phyloP scores from a whole-genome alignment of 306 rosid genomes.

The Sesbania bispinosa region DNA sequence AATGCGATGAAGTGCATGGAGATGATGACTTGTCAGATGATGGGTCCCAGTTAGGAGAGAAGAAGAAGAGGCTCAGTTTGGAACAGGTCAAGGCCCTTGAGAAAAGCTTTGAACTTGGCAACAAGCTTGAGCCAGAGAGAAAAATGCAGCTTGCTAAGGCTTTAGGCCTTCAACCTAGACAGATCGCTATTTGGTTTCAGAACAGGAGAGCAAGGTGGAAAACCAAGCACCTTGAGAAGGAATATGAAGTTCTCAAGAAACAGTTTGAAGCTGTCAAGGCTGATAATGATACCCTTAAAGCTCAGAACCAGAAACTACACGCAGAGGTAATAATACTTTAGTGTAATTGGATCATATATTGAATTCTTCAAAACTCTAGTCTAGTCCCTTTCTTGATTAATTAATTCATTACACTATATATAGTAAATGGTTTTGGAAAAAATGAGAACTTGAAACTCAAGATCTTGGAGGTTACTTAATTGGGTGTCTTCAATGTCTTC shows the following conservation, averaged over 20 bases:
- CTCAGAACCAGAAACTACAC: conserved; percentile 71
- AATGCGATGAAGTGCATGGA: conserved; percentile 39
- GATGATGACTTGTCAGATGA: conserved; percentile 88
- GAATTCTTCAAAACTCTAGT: not conserved
- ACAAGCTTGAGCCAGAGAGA: conserved; percentile 94
- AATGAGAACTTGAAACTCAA: not conserved
- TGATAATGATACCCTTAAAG: conserved; percentile 71
- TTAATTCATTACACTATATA: not conserved
- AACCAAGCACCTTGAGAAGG: conserved; percentile 85
- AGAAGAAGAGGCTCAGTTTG: conserved; percentile 79
- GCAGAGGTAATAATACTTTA: conserved; percentile 50
- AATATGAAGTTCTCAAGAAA: conserved; percentile 71
- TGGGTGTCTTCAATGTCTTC: not conserved
- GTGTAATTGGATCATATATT: not conserved
- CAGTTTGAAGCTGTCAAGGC: conserved; percentile 78
- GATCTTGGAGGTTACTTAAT: not conserved
- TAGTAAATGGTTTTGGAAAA: not conserved
- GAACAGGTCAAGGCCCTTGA: conserved; percentile 92
- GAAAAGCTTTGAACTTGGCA: conserved; percentile 88
- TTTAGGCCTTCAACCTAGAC: conserved; percentile 80
- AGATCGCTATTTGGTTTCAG: conserved; percentile 94
- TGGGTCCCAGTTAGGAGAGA: conserved; percentile 74
- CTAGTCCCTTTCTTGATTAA: not conserved
- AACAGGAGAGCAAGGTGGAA: conserved; percentile 96
- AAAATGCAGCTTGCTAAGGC: conserved; percentile 84